phyloP scores from a whole-genome alignment of 495 filamentous ascomycete genomes.

The Pyrenopolyporus hunteri region DNA sequence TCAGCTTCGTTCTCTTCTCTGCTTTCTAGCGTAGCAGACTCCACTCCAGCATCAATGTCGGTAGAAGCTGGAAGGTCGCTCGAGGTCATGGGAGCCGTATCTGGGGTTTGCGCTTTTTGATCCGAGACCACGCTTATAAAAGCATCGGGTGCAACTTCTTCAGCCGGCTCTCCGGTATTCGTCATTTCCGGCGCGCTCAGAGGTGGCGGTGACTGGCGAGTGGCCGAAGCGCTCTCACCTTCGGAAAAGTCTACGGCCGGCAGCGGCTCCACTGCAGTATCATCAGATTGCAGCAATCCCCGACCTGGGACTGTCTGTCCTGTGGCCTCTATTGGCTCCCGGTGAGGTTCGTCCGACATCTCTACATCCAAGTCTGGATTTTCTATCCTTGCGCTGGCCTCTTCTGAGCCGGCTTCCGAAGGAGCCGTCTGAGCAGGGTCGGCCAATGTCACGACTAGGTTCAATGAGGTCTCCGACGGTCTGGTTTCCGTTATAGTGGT shows the following conservation, averaged over 20 bases:
- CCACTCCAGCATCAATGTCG: constrained; percentile 10
- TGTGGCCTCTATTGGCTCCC: background rate
- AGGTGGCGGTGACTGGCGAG: background rate
- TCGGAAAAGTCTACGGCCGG: background rate
- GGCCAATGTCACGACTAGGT: background rate
- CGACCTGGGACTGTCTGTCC: background rate
- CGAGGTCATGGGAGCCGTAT: background rate
- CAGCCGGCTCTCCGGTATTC: background rate
- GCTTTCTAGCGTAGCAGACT: background rate
- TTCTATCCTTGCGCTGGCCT: background rate
- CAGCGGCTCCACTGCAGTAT: background rate
- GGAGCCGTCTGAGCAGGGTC: background rate
- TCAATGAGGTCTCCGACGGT: background rate
- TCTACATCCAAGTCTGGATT: constrained; percentile 17
- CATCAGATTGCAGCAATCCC: constrained; percentile 1
- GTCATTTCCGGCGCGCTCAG: background rate
- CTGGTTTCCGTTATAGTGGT: background rate
- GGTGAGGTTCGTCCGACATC: constrained; percentile 17
- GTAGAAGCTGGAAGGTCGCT: background rate
- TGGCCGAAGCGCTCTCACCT: background rate
- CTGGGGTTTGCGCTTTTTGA: background rate
- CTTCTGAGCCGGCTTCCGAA: background rate
- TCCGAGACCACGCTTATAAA: background rate
- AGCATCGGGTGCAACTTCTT: background rate
- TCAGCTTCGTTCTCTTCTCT: constrained; percentile 32